Evolutionary conservation across 2,329 filamentous ascomycete genomes (phyloP), one percentile per base, ranked within the genome.

Genomic region (Fusarium praegraminearum): DNA sequence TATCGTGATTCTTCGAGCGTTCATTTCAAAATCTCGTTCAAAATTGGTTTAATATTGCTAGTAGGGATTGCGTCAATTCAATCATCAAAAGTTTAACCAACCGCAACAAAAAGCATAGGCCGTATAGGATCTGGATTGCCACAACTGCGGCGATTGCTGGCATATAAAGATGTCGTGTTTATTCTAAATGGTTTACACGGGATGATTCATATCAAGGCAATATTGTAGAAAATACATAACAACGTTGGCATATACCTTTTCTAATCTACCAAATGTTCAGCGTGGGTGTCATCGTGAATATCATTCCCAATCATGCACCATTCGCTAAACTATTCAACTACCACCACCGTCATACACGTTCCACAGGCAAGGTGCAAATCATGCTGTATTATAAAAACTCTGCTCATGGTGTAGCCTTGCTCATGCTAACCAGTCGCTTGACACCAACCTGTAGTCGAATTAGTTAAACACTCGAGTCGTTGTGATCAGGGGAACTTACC

Each of bases 361-460:
- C 51, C 47, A 51, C 26, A 50, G 52, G 50, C 65, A 65, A 67
- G 60, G 53, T 69, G 63, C 51, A 75, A 71, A 51, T 57, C 60
- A 69, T 65, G 32, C 30, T 51, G 43, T 56, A 47, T 51, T 49
- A 62, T 24, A 62, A 52, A 64, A 47, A 46, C 36, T 35, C 33
- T 24, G 49, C 57, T 80, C 76, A 90, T 64, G 90, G 88, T 11
- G 91, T 93, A 35, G 88, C 90, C 80, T 90, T 90, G 83, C 91
- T 93, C 91, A 94, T 93, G 78, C 88, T 90, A 74, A 93, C 88
- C 75, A 94, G 83, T 70, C 91, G 86, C 81, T 93, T 94, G 45
- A 94, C 87, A 76, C 91, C 91, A 73, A 91, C 89, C 90, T 92
- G 67, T 44, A 63, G 51, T 41, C 15, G 15, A 30, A 75, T 89